Evolutionary conservation across 768 basidiomycete species (phyloP), one percentile per base, ranked within the genome.

Genomic region (Auricularia heimuer): DNA sequence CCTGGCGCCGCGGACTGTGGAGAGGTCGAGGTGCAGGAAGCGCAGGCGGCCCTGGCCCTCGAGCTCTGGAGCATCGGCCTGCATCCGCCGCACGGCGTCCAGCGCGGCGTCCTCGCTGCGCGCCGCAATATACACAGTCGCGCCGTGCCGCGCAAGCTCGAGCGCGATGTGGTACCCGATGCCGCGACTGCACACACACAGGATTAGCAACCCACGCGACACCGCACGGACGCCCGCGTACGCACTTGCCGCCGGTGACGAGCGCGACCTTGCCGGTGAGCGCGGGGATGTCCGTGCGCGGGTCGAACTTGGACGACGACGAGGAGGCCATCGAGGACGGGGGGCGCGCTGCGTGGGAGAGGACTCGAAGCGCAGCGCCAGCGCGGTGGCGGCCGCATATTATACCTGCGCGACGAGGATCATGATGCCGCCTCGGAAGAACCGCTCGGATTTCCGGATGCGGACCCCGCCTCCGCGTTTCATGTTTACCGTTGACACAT

Each of bases 231-330:
- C 42, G n/a, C 7, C 8, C 8, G 62, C 11, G 54, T 4, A 70
- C 78, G 74, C 64, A 84, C 82, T 85, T 86, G 68, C 80, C 83
- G 18, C 85, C 85, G 0, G 84, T 86, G 24, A 87, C 81, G 54
- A 85, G 72, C 54, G 75, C 70, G n/a, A 85, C 81, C 69, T 83
- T 83, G 11, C 81, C 82, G 4, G 71, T 73, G 8, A 83, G 72
- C 68, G 82, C 79, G 2, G 77, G 73, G 36, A 85, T 67, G 67
- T 82, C 81, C 1, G 65, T 74, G 0, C 69, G 67, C 1, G 81
- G 78, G 45, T 77, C 66, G 68, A 76, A 80, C 21, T 58, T 37
- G n/a, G 34, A 16, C 56, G 37, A 39, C n/a, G 33, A 62, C 29
- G 74, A 69, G 44, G 10, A 66, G 51, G 29, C 29, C 29, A 29